These are phyloP conservation scores for Flaveria trinervia DNA, from an alignment of 129 eudicot genomes.

Conservation along the genomic window DNA sequence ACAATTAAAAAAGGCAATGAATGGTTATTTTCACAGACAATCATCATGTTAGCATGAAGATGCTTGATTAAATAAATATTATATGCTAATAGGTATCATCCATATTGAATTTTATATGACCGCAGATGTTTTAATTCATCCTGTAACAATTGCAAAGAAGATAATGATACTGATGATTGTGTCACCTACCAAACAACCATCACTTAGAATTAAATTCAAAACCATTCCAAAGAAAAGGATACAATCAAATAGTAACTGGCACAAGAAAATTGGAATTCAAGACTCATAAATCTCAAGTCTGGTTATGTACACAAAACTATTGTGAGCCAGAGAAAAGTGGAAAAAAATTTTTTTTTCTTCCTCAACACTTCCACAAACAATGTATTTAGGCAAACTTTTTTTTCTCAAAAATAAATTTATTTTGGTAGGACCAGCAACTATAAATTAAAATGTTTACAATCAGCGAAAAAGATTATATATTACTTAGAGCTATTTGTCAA, in stretches of 20 bases:
- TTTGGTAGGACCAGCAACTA: too few species aligned
- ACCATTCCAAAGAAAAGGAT: not conserved
- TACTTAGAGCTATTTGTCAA: too few species aligned
- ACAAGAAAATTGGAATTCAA: conserved; percentile 27
- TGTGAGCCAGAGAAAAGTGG: conserved; percentile 10
- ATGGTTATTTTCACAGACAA: not conserved
- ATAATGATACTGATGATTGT: conserved; percentile 38
- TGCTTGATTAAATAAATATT: not conserved
- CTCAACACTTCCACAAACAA: not conserved
- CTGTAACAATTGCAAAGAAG: conserved; percentile 32
- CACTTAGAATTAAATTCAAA: conserved; percentile 2
- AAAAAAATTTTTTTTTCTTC: not conserved
- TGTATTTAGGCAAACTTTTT: not conserved
- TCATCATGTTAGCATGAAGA: not conserved
- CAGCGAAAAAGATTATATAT: too few species aligned
- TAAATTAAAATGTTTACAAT: not conserved
- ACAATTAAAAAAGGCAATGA: too few species aligned
- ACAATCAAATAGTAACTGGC: conserved; percentile 5
- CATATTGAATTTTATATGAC: conserved; percentile 20
- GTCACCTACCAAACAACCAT: conserved; percentile 42
- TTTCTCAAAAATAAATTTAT: too few species aligned
- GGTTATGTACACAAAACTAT: conserved; percentile 20
- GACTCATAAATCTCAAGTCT: conserved; percentile 28
- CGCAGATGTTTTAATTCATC: conserved; percentile 14
- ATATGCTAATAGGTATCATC: conserved; percentile 17